Evolutionary conservation across 169 alveolate genomes (phyloP).

Genomic region (Eimeria acervulina): DNA sequence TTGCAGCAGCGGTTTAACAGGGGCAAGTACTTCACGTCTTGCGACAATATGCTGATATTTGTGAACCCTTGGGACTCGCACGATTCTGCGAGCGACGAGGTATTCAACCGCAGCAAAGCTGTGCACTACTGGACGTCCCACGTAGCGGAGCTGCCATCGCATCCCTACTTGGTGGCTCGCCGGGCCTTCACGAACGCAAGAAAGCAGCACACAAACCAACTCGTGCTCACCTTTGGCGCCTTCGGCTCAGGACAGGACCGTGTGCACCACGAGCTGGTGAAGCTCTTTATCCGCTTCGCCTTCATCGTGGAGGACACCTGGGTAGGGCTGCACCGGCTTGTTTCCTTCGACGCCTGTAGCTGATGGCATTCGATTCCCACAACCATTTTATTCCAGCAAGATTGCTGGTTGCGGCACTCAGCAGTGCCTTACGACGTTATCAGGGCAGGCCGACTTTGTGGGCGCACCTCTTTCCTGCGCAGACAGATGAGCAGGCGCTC

Average conservation of each 20-base stretch:
- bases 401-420: neutral
- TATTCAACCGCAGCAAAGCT: constrained; percentile 40
- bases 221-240: constrained; percentile 77
- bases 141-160: constrained; percentile 57
- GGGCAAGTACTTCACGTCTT: constrained; percentile 45
- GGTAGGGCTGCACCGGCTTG: neutral
- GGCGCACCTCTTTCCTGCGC: neutral
- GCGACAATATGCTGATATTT: constrained; percentile 76
- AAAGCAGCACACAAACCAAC: constrained; percentile 67
- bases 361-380: neutral
- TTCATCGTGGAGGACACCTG: constrained; percentile 21
- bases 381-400: neutral
- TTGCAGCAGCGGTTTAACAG: constrained; percentile 73
- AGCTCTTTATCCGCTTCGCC: constrained; percentile 53
- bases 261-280: constrained; percentile 62
- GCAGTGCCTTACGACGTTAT: neutral
- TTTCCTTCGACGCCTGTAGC: neutral
- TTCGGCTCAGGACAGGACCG: constrained; percentile 58
- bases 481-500: constrained; percentile 61
- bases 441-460: neutral
- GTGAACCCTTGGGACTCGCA: constrained; percentile 72
- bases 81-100: neutral
- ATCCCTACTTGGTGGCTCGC: constrained; percentile 78
- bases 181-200: constrained; percentile 65
- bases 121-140: constrained; percentile 71